Percentiles rank a stretch among this genome's conserved stretches.
Evolutionary conservation across 148 eudicot genomes (phyloP).

Genomic region (Euryodendron excelsum): DNA sequence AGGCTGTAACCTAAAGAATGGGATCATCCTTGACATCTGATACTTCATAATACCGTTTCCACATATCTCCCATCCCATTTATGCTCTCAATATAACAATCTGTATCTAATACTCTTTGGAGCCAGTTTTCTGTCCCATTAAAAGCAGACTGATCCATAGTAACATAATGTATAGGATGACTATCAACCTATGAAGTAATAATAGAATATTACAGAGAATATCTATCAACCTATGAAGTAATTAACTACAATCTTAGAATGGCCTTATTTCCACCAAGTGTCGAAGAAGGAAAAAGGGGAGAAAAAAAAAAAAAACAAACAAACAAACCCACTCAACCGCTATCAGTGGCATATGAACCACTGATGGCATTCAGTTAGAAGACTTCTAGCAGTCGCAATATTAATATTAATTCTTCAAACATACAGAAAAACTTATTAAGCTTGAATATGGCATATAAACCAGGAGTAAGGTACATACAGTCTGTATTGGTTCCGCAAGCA

Average conservation of each 20-base stretch:
- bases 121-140: background rate
- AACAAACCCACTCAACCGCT: background rate
- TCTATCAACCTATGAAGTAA: background rate
- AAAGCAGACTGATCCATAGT: background rate
- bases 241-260: background rate
- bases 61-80: background rate
- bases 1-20: background rate
- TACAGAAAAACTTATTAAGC: background rate
- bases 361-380: background rate
- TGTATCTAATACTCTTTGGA: background rate
- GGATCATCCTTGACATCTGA: background rate
- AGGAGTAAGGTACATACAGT: constrained; percentile 54
- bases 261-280: too few species aligned
- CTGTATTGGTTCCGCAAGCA: constrained; percentile 96
- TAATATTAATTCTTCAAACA: background rate
- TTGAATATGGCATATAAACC: background rate
- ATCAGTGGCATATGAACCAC: background rate
- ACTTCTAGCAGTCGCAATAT: background rate
- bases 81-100: background rate
- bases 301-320: background rate
- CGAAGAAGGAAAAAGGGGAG: too few species aligned
- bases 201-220: background rate
- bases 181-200: background rate
- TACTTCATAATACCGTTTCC: background rate
- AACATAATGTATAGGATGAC: background rate